Evolutionary conservation across 495 filamentous ascomycete species (phyloP).

Genomic region (Neurospora sp.): DNA sequence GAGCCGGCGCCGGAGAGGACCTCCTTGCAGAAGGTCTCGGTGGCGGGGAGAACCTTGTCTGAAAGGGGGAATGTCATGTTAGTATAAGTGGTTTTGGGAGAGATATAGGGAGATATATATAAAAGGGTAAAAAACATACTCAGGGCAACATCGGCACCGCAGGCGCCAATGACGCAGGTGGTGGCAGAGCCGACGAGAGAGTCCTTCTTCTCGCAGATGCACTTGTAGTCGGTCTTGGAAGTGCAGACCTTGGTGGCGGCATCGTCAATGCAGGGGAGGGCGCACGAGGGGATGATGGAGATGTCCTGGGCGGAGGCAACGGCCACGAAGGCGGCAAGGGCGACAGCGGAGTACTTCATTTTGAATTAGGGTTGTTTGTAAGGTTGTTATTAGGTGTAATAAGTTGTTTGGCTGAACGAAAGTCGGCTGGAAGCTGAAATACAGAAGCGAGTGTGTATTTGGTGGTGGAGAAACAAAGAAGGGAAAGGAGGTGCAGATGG

Average conservation of each 20-base stretch:
- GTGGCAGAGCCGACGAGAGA: slow-evolving; percentile 23
- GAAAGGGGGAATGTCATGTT: not conserved
- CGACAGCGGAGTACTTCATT: slow-evolving; percentile 31
- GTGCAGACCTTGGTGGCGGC: slow-evolving; percentile 22
- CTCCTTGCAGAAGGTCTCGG: slow-evolving; percentile 22
- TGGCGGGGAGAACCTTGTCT: slow-evolving; percentile 31
- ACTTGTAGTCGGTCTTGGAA: slow-evolving; percentile 30
- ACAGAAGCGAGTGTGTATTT: not conserved
- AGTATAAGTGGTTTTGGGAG: not conserved
- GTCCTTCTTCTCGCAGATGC: slow-evolving; percentile 32
- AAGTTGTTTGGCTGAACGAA: not conserved
- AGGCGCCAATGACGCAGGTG: slow-evolving; percentile 25
- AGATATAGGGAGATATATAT: not conserved
- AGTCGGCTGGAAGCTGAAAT: not conserved
- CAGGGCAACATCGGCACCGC: slow-evolving; percentile 23
- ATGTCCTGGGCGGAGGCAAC: slow-evolving; percentile 26
- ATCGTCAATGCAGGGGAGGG: slow-evolving; percentile 25
- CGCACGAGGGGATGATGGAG: slow-evolving; percentile 30
- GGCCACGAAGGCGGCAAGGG: slow-evolving; percentile 25
- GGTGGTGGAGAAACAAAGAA: not conserved
- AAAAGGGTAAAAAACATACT: slow-evolving; percentile 9
- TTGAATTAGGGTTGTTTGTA: slow-evolving; percentile 9
- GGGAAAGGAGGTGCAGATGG: not conserved
- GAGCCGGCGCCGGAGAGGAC: slow-evolving; percentile 9
- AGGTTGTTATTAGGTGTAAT: not conserved